Evolutionary conservation across 2,329 filamentous ascomycete species (phyloP).

Genomic region (Amphichorda felina): DNA sequence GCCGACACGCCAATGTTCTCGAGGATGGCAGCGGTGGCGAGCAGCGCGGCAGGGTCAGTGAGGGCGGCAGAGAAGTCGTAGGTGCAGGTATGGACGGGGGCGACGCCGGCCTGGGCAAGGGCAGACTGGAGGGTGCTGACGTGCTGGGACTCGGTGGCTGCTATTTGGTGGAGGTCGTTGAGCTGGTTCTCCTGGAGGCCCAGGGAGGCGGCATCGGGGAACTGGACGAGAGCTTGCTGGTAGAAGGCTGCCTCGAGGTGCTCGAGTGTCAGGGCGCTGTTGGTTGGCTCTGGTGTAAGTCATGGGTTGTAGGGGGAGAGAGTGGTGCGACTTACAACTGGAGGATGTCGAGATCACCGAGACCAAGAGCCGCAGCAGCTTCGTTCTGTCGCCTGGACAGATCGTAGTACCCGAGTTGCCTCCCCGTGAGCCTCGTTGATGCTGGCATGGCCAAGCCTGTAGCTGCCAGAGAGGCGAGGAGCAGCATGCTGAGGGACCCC

Average conservation of each 20-base stretch:
- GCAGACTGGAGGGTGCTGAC: slow-evolving; percentile 41
- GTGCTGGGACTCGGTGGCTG: slow-evolving; percentile 41
- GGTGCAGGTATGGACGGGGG: slow-evolving; percentile 38
- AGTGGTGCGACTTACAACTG: slow-evolving; percentile 38
- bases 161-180: slow-evolving; percentile 43
- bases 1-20: slow-evolving; percentile 54
- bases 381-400: slow-evolving; percentile 38
- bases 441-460: slow-evolving; percentile 33
- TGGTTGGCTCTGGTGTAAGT: no score
- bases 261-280: slow-evolving; percentile 38
- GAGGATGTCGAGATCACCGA: slow-evolving; percentile 42
- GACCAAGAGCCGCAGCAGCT: slow-evolving; percentile 30
- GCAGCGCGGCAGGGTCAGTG: slow-evolving; percentile 43
- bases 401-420: slow-evolving; percentile 33
- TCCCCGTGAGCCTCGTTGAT: slow-evolving; percentile 29
- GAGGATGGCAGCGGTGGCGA: slow-evolving; percentile 51
- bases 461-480: slow-evolving; percentile 32
- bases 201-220: slow-evolving; percentile 36
- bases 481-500: slow-evolving; percentile 19
- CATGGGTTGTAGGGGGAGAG: background rate
- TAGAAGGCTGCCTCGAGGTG: slow-evolving; percentile 54
- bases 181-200: slow-evolving; percentile 41
- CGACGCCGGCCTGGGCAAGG: slow-evolving; percentile 22
- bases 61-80: slow-evolving; percentile 48
- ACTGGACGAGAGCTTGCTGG: slow-evolving; percentile 44